Conservation (phyloP, 306 rosid genomes). For the Sindora glabra region DNA sequence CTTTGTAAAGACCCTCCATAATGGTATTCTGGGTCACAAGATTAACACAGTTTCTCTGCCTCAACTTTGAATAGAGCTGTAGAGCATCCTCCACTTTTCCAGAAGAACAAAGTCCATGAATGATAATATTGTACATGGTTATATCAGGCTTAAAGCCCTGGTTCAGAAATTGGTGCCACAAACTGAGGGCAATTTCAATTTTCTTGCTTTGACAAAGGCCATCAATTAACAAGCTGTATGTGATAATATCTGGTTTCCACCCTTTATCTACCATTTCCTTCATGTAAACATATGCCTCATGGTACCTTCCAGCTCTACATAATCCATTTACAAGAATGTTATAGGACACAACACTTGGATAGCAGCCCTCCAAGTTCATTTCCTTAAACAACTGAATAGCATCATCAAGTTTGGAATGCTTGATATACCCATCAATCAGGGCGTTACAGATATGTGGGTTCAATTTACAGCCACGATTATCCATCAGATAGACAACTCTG, state of each 20-base stretch:
- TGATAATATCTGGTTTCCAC: constrained; percentile 68
- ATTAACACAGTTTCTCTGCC: constrained; percentile 37
- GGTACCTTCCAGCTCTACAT: constrained; percentile 55
- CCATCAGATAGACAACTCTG: constrained; percentile 41
- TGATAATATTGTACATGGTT: constrained; percentile 62
- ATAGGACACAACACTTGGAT: constrained; percentile 65
- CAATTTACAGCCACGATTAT: constrained; percentile 34
- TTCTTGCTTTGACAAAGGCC: constrained; percentile 63
- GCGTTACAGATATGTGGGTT: constrained; percentile 67
- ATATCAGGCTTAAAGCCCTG: constrained; percentile 58
- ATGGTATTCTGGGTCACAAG: constrained; percentile 82
- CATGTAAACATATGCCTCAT: constrained; percentile 51
- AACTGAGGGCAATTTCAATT: constrained; percentile 44
- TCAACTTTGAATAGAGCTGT: constrained; percentile 57
- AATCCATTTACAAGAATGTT: constrained; percentile 77
- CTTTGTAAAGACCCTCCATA: constrained; percentile 79
- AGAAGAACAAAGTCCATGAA: constrained; percentile 76
- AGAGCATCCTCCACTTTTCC: constrained; percentile 58
- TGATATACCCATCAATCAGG: constrained; percentile 54
- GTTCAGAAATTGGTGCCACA: constrained; percentile 59
- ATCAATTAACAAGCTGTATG: constrained; percentile 63
- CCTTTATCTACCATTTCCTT: constrained; percentile 73
- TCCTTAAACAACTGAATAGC: constrained; percentile 48
- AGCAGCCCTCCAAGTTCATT: constrained; percentile 51
- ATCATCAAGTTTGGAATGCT: constrained; percentile 50